A percentile compares a stretch with the other conserved stretches of the same genome.
phyloP scores from a whole-genome alignment of 129 eudicot genomes.

The Helianthus annuus region HanXRQr2.0-SUNRISE NC_035438.2:28165025-28165524 shows the following conservation, averaged over 20 bases:
- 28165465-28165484: slow-evolving; percentile 44
- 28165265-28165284: slow-evolving; percentile 1
- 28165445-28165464: slow-evolving; percentile 33
- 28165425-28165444: slow-evolving; percentile 40
- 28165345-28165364: too few relatives aligned
- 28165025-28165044: not conserved
- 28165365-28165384: slow-evolving; percentile 22
- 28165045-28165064: too few relatives aligned
- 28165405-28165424: slow-evolving; percentile 45
- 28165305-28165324: not conserved
- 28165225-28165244: slow-evolving; percentile 22
- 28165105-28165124: slow-evolving; percentile 13
- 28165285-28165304: not conserved
- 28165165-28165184: slow-evolving; percentile 16
- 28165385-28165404: slow-evolving; percentile 78
- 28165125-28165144: slow-evolving; percentile 31
- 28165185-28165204: slow-evolving; percentile 20
- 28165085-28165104: not conserved
- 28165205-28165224: not conserved
- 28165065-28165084: not conserved
- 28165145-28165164: slow-evolving; percentile 23
- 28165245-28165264: too few relatives aligned
- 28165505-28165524: slow-evolving; percentile 24
- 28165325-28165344: too few relatives aligned
- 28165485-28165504: slow-evolving; percentile 52